Base-by-base conservation (phyloP, 371 early-diverging fungal species). In the Mortierella sp. region DNA sequence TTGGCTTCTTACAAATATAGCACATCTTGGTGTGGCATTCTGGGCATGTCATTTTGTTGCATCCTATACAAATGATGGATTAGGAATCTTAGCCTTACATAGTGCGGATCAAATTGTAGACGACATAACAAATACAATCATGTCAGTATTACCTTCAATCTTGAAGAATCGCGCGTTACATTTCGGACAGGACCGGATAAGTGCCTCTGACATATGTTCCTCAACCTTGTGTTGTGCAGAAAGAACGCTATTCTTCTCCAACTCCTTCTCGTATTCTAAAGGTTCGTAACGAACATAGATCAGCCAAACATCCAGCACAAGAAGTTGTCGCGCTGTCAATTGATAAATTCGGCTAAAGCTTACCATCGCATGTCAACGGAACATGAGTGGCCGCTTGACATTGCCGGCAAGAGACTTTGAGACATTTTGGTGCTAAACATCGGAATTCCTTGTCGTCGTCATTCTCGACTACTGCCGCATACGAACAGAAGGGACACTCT, bases 161-260 rank as follows among this genome's bases (percentile, higher is more conserved):
- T 79, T 79, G 61, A 66, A 79, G 48, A 79, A 79, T 65, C 83
- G 43, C 16, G 64, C 45, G 23, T 64, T 73, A 74, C 88, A 88
- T 57, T 82, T 83, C 2, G 84, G 79, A 64, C 88, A 88, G 55
- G 81, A 82, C n/a, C 88, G 68, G 28, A 88, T 66, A 57, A 88
- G 66, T 0, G 88, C 88, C 43, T 84, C 70, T 1, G 87, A 82
- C 88, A 88, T 87, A n/a, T 82, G 69, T 64, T 88, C 88, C 48
- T 84, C 88, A 18, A 87, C 75, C 45, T 52, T 57, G 60, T 88
- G 88, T 28, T 84, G 75, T 2, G 61, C 82, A 48, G 64, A 60
- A 43, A 82, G 23, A 12, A 69, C 81, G 51, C 70, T 77, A 37
- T 79, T 58, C 51, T 79, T 57, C 29, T 79, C 74, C 30, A 44